Evolutionary conservation across 176 grass and related monocot genomes (phyloP).

Genomic region (Phoenix dactylifera): DNA sequence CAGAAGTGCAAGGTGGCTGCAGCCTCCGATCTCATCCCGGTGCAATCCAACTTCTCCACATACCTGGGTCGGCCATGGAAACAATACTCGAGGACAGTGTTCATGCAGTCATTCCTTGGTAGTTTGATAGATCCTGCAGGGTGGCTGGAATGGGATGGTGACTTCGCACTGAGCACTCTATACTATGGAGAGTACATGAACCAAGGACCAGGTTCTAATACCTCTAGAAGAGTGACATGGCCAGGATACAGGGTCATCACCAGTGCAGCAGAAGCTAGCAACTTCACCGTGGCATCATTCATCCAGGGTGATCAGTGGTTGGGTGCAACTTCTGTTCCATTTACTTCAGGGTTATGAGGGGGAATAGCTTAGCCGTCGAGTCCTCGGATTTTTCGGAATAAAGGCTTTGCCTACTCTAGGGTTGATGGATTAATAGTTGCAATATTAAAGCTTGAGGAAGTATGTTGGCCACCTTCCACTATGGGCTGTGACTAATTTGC

Average conservation of each 20-base stretch:
- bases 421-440: too few relatives aligned
- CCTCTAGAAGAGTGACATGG: constrained; percentile 32
- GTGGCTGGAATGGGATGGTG: constrained; percentile 51
- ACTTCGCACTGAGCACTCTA: constrained; percentile 60
- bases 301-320: constrained; percentile 74
- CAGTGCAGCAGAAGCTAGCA: constrained; percentile 29
- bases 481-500: too few relatives aligned
- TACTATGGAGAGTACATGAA: constrained; percentile 80
- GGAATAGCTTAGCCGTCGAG: too few relatives aligned
- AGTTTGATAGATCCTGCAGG: constrained; percentile 36
- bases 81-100: constrained; percentile 57
- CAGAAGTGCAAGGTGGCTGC: constrained; percentile 64
- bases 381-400: too few relatives aligned
- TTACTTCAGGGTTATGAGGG: constrained; percentile 33
- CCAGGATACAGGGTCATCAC: constrained; percentile 50
- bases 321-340: constrained; percentile 39
- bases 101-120: constrained; percentile 48
- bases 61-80: constrained; percentile 78
- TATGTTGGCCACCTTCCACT: too few relatives aligned
- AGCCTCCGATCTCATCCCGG: constrained; percentile 36
- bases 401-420: too few relatives aligned
- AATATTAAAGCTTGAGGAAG: too few relatives aligned
- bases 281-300: constrained; percentile 51
- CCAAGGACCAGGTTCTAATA: constrained; percentile 35
- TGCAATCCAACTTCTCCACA: constrained; percentile 25